These are phyloP conservation scores for Ulota crispa DNA, from an alignment of 225 moss, liverwort and hornwort species.

Conservation along the genomic window DNA sequence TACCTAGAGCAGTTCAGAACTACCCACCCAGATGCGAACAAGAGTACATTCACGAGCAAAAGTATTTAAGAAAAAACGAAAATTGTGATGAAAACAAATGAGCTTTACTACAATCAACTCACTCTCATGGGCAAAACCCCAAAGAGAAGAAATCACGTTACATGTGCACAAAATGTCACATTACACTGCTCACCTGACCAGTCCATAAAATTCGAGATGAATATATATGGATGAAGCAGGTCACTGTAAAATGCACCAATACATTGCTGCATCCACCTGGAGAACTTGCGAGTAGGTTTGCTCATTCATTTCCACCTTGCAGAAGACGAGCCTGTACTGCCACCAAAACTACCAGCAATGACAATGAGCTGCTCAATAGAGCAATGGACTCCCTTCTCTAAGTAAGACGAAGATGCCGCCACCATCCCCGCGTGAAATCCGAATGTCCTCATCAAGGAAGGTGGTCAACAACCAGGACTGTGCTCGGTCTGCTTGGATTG, in stretches of 20 bases:
- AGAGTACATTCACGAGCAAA: not conserved
- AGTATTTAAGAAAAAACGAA: not conserved
- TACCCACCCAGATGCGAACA: not conserved
- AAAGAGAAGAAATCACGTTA: slow-evolving; percentile 25
- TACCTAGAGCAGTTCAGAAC: not conserved
- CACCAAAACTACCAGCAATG: slow-evolving; percentile 61
- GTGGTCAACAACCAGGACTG: slow-evolving; percentile 98
- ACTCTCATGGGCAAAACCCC: slow-evolving; percentile 32
- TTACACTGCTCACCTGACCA: slow-evolving; percentile 34
- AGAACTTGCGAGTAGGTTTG: not conserved
- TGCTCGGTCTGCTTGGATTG: slow-evolving; percentile 66
- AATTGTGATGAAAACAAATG: not conserved
- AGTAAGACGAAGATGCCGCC: slow-evolving; percentile 88
- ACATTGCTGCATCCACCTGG: slow-evolving; percentile 3
- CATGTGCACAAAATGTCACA: slow-evolving; percentile 35
- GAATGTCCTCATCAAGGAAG: slow-evolving; percentile 85
- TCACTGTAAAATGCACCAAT: slow-evolving; percentile 11
- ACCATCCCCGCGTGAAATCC: slow-evolving; percentile 89
- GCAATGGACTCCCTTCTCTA: slow-evolving; percentile 68
- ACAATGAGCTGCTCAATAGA: slow-evolving; percentile 39
- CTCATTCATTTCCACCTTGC: slow-evolving; percentile 39
- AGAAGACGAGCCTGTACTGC: slow-evolving; percentile 56
- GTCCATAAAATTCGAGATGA: slow-evolving; percentile 36
- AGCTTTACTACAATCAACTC: slow-evolving; percentile 15
- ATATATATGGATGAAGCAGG: slow-evolving; percentile 32